Conservation (phyloP, 1,284 basidiomycete species). For the Pyrrhoderma noxium region DNA sequence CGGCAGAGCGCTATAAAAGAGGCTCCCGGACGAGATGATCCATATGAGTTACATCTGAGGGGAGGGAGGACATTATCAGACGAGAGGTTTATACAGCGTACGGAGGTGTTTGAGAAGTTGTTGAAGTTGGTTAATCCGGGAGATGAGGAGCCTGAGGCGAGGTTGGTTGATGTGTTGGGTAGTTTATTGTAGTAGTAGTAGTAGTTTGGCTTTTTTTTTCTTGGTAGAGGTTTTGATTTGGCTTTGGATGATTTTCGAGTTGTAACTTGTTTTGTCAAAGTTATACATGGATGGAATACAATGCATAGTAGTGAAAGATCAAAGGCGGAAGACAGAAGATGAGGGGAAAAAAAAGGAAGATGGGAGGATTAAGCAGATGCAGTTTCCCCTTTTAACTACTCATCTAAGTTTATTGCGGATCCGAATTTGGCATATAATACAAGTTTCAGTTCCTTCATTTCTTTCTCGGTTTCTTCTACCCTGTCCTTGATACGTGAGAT, state of each 20-base stretch:
- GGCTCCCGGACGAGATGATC: conserved; percentile 32
- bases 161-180: conserved; percentile 41
- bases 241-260: too few relatives aligned
- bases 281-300: too few relatives aligned
- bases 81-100: conserved; percentile 50
- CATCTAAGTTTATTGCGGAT: conserved; percentile 86
- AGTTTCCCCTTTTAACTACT: conserved; percentile 28
- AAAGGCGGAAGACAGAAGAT: too few relatives aligned
- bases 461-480: conserved; percentile 67
- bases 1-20: neutral
- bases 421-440: conserved; percentile 89
- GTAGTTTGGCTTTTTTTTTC: too few relatives aligned
- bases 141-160: conserved; percentile 56
- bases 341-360: neutral
- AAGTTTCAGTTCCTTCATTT: conserved; percentile 90
- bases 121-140: conserved; percentile 53
- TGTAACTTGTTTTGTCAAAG: too few relatives aligned
- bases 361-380: neutral
- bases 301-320: too few relatives aligned
- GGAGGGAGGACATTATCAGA: conserved; percentile 25
- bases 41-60: conserved; percentile 26
- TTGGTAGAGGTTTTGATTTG: too few relatives aligned
- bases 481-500: conserved; percentile 48
- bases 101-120: conserved; percentile 59
- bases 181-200: neutral